Base-by-base conservation (phyloP, 2,329 filamentous ascomycete species). In the Leptographium procerum region DNA sequence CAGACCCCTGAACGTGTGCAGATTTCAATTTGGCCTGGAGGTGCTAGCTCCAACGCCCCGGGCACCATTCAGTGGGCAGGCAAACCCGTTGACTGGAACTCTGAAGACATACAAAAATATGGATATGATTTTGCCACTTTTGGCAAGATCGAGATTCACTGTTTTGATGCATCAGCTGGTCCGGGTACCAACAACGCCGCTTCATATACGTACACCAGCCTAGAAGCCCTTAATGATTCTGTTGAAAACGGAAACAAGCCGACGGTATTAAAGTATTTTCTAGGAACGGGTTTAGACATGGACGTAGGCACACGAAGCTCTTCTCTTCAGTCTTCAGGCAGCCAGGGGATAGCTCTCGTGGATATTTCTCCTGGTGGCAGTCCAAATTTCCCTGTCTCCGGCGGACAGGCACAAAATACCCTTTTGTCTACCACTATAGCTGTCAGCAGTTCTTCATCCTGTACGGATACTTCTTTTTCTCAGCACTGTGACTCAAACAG, bases 11-110 rank as follows among this genome's bases (percentile, higher is more conserved):
- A 91, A 19, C 89, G 92, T 65, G 82, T 99, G 56, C 90, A 96
- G 77, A 80, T 99, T 55, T 97, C 94, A 19, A 84, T 99, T 68
- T 99, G 94, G 94, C 94, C 94, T 47, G 94, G 89, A 67, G 94
- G 94, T 69, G 82, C 88, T 52, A 73, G 83, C 11, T 80, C 79
- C 68, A 96, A 96, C 71, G 87, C 82, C 47, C 69, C 88, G 70
- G 94, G 94, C 58, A 97, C 94, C 36, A 82, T 96, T 64, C 79
- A 85, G 57, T 99, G 94, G 94, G 89, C 92, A 22, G 94, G 94
- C 68, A 94, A 94, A 66, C 75, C 81, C 56, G 92, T 99, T 63
- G 81, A 95, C 77, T 99, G 94, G 92, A 76, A 88, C 69, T 83
- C 82, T 63, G 88, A 59, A 16, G 64, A 95, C 72, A 92, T 97